phyloP scores from a whole-genome alignment of 345 rosid genomes.

The Cardamine occulta region DNA sequence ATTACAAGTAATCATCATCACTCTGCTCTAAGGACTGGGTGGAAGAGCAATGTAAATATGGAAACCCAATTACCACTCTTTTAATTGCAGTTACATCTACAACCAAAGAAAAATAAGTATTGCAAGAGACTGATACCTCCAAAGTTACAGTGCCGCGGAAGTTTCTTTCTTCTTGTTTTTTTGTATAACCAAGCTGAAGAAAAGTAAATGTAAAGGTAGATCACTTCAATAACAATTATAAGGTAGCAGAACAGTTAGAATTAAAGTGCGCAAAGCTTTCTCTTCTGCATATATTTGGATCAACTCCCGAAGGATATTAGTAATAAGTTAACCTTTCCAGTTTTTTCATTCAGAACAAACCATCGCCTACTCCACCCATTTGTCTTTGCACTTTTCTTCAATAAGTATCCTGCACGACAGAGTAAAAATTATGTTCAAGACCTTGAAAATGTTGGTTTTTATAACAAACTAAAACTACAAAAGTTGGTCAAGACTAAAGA shows the following conservation, averaged over 20 bases:
- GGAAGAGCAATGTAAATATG: conserved; percentile 14
- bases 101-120: not conserved
- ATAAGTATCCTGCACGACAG: conserved; percentile 64
- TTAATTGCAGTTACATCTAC: not conserved
- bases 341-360: conserved; percentile 94
- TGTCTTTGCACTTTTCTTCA: conserved; percentile 90
- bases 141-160: conserved; percentile 88
- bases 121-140: conserved; percentile 55
- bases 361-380: conserved; percentile 91
- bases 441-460: conserved; percentile 14
- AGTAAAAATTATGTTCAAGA: conserved; percentile 2
- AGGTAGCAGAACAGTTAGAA: not conserved
- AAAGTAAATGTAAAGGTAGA: conserved; percentile 15
- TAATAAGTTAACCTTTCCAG: conserved; percentile 72
- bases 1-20: conserved; percentile 9
- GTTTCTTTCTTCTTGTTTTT: conserved; percentile 91
- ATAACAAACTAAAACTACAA: not conserved
- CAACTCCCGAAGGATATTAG: not conserved
- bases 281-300: conserved; percentile 12
- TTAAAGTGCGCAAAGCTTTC: conserved; percentile 16
- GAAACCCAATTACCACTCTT: not conserved
- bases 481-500: conserved; percentile 11
- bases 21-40: not conserved
- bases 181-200: conserved; percentile 86
- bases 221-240: conserved; percentile 8